A percentile compares a stretch with the other conserved stretches of the same genome.
These are phyloP conservation scores for Rhynchospora breviuscula DNA, from an alignment of 176 grass and related monocot genomes.

Conservation along the genomic window DNA sequence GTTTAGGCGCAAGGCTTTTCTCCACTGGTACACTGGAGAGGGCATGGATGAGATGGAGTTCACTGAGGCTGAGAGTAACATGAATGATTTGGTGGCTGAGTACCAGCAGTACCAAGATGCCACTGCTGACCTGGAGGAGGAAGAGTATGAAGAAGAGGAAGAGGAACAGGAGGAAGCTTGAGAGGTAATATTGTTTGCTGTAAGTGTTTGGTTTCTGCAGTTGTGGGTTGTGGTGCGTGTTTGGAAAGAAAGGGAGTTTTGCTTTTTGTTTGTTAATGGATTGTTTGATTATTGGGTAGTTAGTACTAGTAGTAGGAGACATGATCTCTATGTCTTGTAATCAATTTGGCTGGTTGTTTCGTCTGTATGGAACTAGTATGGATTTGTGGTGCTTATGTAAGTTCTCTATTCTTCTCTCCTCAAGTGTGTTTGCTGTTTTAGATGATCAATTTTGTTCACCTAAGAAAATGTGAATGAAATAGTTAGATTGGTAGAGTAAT, in stretches of 20 bases:
- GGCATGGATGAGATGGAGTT: slow-evolving; percentile 99
- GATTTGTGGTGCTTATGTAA: slow-evolving; percentile 5
- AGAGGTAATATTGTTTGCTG: neutral
- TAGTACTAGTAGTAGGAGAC: slow-evolving; percentile 3
- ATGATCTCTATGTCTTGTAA: slow-evolving; percentile 19
- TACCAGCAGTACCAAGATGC: slow-evolving; percentile 92
- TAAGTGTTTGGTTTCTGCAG: neutral
- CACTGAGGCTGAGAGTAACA: slow-evolving; percentile 80
- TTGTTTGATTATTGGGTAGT: slow-evolving; percentile 12
- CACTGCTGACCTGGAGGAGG: slow-evolving; percentile 47
- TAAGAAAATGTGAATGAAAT: neutral
- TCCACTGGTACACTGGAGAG: slow-evolving; percentile 95
- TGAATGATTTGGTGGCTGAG: slow-evolving; percentile 79
- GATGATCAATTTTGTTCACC: neutral
- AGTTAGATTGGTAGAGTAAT: neutral
- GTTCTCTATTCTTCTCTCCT: neutral
- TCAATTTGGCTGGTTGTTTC: neutral
- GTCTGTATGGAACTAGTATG: neutral
- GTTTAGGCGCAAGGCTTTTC: slow-evolving; percentile 98
- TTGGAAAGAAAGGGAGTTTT: slow-evolving; percentile 13
- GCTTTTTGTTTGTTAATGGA: slow-evolving; percentile 2
- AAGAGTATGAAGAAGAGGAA: slow-evolving; percentile 47
- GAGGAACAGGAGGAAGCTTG: slow-evolving; percentile 31
- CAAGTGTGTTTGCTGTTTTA: neutral
- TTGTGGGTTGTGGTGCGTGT: slow-evolving; percentile 22